Base-by-base conservation (phyloP, 2,329 filamentous ascomycete genomes). In the Blastomyces parvus region DNA sequence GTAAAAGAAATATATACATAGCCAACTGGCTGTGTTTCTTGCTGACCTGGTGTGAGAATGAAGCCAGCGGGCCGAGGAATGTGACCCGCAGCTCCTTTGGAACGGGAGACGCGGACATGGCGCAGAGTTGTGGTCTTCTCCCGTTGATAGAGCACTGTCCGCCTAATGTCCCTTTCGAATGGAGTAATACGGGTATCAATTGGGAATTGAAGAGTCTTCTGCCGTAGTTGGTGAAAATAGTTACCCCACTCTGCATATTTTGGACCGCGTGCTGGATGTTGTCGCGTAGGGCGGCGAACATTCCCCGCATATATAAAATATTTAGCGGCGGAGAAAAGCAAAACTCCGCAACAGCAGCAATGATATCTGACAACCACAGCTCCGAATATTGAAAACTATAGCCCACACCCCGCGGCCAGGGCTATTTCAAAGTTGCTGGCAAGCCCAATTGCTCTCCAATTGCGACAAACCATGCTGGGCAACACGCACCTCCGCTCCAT, bases 1-100 rank as follows among this genome's bases (percentile, higher is more conserved):
- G 30, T 30, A 30, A 30, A 30, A 30, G 19, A 27, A 33, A 13
- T n/a, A n/a, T n/a, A 59, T 36, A 19, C 14, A 55, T 55, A 55
- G 19, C 25, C 33, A 36, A 55, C 2, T n/a, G 27, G 46, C n/a
- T 11, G n/a, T 65, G 42, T 19, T 61, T 25, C 11, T 63, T 52
- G 59, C 67, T 68, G 67, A 88, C 86, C 81, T 88, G 86, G 73
- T 89, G 86, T 36, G 86, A 88, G 71, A 88, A 89, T 42, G 86
- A 88, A 30, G 84, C 84, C 68, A 80, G 74, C 3, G 86, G 86
- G 8, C 86, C 86, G 38, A 89, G 74, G 70, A 84, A 89, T 52
- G 84, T 82, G 46, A 78, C 73, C 62, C 67, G 71, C 55, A 73
- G 65, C 40, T 50, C 46, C 9, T 67, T 68, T 36, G 38, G 14